phyloP scores from a whole-genome alignment of 768 basidiomycete genomes.

The Leucocoprinus leucothites region DNA sequence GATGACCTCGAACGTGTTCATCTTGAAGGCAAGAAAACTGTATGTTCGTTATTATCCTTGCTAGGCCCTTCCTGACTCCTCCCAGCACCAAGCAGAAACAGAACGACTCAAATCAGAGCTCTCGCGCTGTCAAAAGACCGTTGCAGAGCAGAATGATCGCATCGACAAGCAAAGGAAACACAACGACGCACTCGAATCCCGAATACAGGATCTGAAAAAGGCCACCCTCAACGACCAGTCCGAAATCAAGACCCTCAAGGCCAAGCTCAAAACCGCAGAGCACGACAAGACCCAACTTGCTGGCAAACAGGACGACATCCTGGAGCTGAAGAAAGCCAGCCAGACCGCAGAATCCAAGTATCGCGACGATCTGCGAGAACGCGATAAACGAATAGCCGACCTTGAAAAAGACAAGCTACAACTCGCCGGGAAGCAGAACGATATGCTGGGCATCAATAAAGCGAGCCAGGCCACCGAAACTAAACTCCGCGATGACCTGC shows the following conservation, averaged over 20 bases:
- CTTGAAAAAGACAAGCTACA: conserved; percentile 55
- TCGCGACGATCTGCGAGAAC: conserved; percentile 52
- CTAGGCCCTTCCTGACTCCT: not conserved
- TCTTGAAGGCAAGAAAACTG: conserved; percentile 61
- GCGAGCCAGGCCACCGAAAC: conserved; percentile 46
- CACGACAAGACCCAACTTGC: conserved; percentile 52
- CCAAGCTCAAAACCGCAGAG: conserved; percentile 56
- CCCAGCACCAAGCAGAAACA: conserved; percentile 58
- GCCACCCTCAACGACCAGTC: conserved; percentile 43
- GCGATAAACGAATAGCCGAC: conserved; percentile 51
- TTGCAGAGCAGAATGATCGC: conserved; percentile 48
- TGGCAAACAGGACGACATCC: conserved; percentile 48
- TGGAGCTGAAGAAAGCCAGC: conserved; percentile 48
- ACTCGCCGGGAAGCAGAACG: conserved; percentile 47
- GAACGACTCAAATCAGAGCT: conserved; percentile 60
- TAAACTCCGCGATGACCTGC: conserved; percentile 45
- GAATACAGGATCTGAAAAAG: conserved; percentile 61
- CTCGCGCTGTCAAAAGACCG: conserved; percentile 40
- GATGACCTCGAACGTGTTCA: conserved; percentile 64
- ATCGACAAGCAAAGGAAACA: conserved; percentile 65
- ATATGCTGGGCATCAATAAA: conserved; percentile 48
- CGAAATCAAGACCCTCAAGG: conserved; percentile 60
- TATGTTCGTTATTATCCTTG: conserved; percentile 26
- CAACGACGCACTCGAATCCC: conserved; percentile 50
- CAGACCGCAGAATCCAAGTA: conserved; percentile 47